Base-by-base conservation (phyloP, 495 filamentous ascomycete genomes). In the Platismatia glauca region DNA sequence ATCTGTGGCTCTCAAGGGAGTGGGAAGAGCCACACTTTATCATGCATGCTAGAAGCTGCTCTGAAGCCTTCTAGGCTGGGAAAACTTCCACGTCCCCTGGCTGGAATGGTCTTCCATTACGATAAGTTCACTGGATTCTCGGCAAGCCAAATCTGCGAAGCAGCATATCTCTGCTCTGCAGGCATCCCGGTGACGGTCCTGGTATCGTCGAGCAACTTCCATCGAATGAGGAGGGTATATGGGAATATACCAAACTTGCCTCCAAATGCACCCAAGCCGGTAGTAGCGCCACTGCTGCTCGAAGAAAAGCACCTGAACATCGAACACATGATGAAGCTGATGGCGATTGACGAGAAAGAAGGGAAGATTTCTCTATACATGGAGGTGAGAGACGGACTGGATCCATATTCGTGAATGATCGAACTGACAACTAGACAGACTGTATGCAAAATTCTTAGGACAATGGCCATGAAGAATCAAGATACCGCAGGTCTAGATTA, bases 1-100 rank as follows among this genome's bases (percentile, higher is more conserved):
- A 87, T 93, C 55, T 93, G 89, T 64, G 89, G 89, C 8, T 81
- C 81, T 55, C 88, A 91, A 69, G 89, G 88, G 0, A 86, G 83
- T 53, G 89, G 89, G 3, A 93, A 91, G 75, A 86, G 83, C 50
- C 86, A 91, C 67, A 89, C 86, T 0, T 70, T 89, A 18, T 83
- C 86, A 0, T 89, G 86, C 67, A 73, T 93, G 31, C 75, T 90
- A 8, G 87, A 90, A 69, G 85, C 84, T 61, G 84, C 79, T 38
- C 74, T 89, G 0, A 72, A 82, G 2, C 53, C 60, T 4, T 71
- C 76, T 5, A 74, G 74, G 27, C 69, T 76, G 12, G 75, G 76
- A 7, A 64, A 66, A 15, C 63, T 80, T 13, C 74, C 76, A 0
- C 73, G 75, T 11, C 83, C 86, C 0, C 72, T 89, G 7, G 78